These are phyloP conservation scores for Hordeum pubiflorum DNA, from an alignment of 202 grass and related monocot genomes.

Conservation along the genomic window DNA sequence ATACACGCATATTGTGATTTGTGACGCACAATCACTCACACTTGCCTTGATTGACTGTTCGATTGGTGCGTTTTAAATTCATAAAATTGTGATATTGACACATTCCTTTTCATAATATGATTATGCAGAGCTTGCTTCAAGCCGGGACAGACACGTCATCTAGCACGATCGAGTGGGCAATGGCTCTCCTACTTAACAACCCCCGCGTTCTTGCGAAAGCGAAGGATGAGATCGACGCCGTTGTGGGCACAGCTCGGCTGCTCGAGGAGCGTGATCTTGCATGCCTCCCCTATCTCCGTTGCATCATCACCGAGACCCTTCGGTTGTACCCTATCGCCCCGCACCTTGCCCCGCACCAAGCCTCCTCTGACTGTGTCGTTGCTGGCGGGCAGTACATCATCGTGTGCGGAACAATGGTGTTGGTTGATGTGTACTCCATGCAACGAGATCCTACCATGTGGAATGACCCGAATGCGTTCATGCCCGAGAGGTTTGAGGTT, in stretches of 20 bases:
- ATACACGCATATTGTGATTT: neutral
- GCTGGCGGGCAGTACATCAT: constrained; percentile 2
- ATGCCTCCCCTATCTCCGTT: constrained; percentile 39
- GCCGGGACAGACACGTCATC: constrained; percentile 42
- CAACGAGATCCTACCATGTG: constrained; percentile 31
- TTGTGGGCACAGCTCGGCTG: constrained; percentile 11
- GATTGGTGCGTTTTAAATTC: neutral
- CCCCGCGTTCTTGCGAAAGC: neutral
- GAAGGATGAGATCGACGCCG: neutral
- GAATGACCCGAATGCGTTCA: constrained; percentile 14
- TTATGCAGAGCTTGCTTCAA: constrained; percentile 31
- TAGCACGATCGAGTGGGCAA: constrained; percentile 46
- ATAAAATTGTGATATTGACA: neutral
- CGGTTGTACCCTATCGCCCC: constrained; percentile 31
- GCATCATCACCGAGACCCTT: constrained; percentile 43
- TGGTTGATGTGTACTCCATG: constrained; percentile 48
- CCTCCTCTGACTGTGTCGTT: neutral
- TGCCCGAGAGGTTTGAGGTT: constrained; percentile 40
- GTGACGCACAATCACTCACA: neutral
- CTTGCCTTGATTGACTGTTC: neutral
- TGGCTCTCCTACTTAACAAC: constrained; percentile 51
- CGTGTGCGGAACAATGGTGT: constrained; percentile 19
- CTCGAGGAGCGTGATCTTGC: constrained; percentile 37
- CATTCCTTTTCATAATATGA: neutral
- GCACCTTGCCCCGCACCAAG: constrained; percentile 34